Conservation (phyloP, 2,329 filamentous ascomycete genomes). For the Amphichorda felina region DNA sequence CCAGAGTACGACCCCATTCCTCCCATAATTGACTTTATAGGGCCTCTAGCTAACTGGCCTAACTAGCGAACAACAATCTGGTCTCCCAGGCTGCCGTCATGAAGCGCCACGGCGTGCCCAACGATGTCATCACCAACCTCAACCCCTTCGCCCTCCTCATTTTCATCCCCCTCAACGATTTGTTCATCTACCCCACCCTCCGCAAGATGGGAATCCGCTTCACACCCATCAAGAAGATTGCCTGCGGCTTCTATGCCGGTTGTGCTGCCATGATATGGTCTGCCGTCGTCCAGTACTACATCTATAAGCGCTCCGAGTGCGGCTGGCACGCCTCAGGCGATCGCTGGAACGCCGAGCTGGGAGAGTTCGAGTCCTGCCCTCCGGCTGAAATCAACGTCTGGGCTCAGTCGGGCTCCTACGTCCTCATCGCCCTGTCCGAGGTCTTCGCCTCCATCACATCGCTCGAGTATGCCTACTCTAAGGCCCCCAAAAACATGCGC, state of each 20-base stretch:
- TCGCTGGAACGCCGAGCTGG: constrained; percentile 9
- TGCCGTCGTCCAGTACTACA: constrained; percentile 42
- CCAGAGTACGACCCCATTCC: constrained; percentile 23
- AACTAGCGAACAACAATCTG: constrained; percentile 42
- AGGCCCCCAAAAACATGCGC: constrained; percentile 66
- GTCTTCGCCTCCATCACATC: constrained; percentile 40
- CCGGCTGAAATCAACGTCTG: constrained; percentile 51
- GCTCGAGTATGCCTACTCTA: constrained; percentile 66
- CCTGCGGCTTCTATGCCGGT: constrained; percentile 54
- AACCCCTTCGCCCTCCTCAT: constrained; percentile 65
- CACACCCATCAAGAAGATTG: constrained; percentile 66
- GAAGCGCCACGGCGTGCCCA: constrained; percentile 57
- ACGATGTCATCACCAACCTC: constrained; percentile 65
- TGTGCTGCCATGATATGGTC: constrained; percentile 47
- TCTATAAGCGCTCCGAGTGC: constrained; percentile 53
- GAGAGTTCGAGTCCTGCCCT: constrained; percentile 23
- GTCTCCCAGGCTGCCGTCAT: constrained; percentile 53
- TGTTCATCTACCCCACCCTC: constrained; percentile 54
- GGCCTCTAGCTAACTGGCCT: neutral
- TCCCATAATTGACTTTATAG: constrained; percentile 1
- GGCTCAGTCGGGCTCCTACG: constrained; percentile 39
- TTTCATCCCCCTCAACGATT: constrained; percentile 60
- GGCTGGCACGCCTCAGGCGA: constrained; percentile 26
- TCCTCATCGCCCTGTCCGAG: constrained; percentile 35
- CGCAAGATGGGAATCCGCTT: constrained; percentile 53